These are phyloP conservation scores for Passalora sequoiae DNA, from an alignment of 2,329 filamentous ascomycete genomes.

Conservation along the genomic window DNA sequence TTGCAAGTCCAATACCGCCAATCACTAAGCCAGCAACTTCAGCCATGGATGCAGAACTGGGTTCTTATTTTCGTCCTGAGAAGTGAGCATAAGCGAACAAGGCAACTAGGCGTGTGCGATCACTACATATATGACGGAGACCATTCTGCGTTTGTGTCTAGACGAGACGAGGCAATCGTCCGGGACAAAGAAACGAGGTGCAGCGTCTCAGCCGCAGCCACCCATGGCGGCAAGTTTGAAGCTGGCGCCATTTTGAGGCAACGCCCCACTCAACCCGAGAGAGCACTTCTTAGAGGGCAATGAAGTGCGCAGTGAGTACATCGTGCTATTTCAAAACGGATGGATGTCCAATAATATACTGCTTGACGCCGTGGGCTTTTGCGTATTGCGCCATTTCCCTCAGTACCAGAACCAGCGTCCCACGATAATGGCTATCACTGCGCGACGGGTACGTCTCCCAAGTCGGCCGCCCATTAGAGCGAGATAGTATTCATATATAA, in stretches of 20 bases:
- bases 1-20: conserved; percentile 34
- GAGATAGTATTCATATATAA: no score
- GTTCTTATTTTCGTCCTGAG: background rate
- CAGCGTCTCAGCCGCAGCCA: background rate
- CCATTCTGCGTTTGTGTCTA: background rate
- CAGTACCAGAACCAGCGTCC: no score
- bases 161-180: background rate
- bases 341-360: no score
- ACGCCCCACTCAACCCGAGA: background rate
- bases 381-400: no score
- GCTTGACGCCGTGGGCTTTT: no score
- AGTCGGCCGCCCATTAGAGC: no score
- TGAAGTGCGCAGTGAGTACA: background rate
- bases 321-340: no score
- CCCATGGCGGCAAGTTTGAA: background rate
- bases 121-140: background rate
- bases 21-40: conserved; percentile 19
- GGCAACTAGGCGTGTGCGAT: no score
- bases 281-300: background rate
- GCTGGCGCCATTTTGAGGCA: background rate
- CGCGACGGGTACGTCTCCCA: no score
- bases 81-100: no score
- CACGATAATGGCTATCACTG: no score
- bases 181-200: background rate
- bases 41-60: background rate